Evolutionary conservation across 78 protist genomes (phyloP), one percentile per base, ranked within the genome.

Genomic region (Pigoraptor vietnamica): DNA sequence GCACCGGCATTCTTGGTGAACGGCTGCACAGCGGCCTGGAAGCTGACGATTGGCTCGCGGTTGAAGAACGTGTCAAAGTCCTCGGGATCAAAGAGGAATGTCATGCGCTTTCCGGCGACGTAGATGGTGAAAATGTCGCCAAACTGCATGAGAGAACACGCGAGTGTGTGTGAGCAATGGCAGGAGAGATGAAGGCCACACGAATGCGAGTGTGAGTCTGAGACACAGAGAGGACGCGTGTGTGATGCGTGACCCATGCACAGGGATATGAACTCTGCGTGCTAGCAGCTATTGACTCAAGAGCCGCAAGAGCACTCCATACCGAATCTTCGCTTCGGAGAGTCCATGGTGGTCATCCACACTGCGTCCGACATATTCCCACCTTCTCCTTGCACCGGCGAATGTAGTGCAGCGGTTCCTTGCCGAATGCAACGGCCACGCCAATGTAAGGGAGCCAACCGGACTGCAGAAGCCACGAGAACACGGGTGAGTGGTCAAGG

Each of bases 101-200:
- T 88, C 90, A 88, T 88, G 67, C 67, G 40, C 79, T 29, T 37
- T 39, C 90, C 90, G 6, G 90, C 90, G 67, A 88, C 23, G 56
- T 88, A 39, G 32, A 88, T 10, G 32, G 90, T 88, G 24, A 88
- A 88, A 25, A 39, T 39, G 79, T 39, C 35, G 48, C 90, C 90
- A 10, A 88, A 19, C 67, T 88, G 39, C 67, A 48, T 21, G 6
- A 79, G 6, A 19, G 32, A 79, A 79, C 84, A 79, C 88, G 9
- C 6, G 38, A 83, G 88, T 2, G 23, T 34, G 19, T 29, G 35
- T 35, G 35, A 14, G 2, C 39, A 83, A 83, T 2, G 32, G 19
- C 9, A 48, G 19, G 32, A 48, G 32, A 48, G 19, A 19, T 48
- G 32, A 48, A 23, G 32, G 19, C 79, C 9, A 48, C 79, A 48